A percentile compares a stretch with the other conserved stretches of the same genome.
Evolutionary conservation across 2,329 filamentous ascomycete genomes (phyloP).

Genomic region (Cyphellophora attinorum): DNA sequence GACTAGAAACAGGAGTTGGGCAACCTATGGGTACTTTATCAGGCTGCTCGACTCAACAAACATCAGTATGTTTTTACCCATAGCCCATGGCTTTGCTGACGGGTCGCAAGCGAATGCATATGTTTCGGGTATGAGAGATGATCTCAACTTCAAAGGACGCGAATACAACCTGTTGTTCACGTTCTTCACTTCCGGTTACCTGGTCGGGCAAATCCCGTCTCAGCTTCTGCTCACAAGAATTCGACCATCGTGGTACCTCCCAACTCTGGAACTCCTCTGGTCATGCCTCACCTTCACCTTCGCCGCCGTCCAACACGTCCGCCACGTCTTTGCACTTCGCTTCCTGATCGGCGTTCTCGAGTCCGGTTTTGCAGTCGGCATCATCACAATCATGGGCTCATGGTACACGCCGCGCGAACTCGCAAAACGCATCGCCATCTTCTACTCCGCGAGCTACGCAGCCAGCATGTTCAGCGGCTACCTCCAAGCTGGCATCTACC

Average conservation of each 20-base stretch:
- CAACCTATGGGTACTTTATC: constrained; percentile 32
- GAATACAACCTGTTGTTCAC: constrained; percentile 29
- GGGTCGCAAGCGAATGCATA: constrained; percentile 31
- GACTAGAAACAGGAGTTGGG: constrained; percentile 20
- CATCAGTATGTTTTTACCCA: constrained; percentile 14
- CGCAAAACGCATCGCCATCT: constrained; percentile 41
- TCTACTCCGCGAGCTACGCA: constrained; percentile 51
- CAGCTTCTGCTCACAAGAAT: constrained; percentile 5
- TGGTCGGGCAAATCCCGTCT: constrained; percentile 15
- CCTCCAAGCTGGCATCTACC: constrained; percentile 46
- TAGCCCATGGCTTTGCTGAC: constrained; percentile 30
- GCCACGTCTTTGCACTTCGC: constrained; percentile 28
- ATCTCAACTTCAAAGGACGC: constrained; percentile 25
- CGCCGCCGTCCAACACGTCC: constrained; percentile 27
- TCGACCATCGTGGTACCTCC: constrained; percentile 34
- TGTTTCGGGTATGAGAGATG: constrained; percentile 27
- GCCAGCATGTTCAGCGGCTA: constrained; percentile 51
- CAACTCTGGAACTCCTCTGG: constrained; percentile 24
- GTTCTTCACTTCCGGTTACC: constrained; percentile 40
- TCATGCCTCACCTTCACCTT: constrained; percentile 23
- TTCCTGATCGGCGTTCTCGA: constrained; percentile 31
- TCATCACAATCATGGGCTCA: constrained; percentile 52
- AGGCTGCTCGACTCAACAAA: constrained; percentile 32
- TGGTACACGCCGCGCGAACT: constrained; percentile 56
- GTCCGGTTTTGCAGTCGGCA: constrained; percentile 34